Evolutionary conservation across 2,329 filamentous ascomycete genomes (phyloP).

Genomic region (Penicillium sp.): DNA sequence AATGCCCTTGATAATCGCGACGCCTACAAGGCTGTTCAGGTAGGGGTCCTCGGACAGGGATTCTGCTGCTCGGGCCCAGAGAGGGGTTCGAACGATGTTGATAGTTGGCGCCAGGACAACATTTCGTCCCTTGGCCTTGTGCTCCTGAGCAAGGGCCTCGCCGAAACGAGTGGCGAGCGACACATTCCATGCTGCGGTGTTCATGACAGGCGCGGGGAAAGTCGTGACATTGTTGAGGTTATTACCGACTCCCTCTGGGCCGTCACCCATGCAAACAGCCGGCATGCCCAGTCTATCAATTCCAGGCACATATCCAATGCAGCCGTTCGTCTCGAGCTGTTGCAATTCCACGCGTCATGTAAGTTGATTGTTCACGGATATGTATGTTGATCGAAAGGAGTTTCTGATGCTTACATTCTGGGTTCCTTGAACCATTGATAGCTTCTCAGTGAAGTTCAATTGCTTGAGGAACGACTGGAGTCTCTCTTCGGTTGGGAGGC

Average conservation of each 20-base stretch:
- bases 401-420: no score
- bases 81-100: neutral
- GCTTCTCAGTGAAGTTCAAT: no score
- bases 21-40: conserved; percentile 1
- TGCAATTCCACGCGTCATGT: no score
- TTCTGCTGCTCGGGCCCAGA: conserved; percentile 1
- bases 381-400: no score
- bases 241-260: conserved; percentile 1
- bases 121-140: neutral
- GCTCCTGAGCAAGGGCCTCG: no score
- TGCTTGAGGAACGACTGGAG: no score
- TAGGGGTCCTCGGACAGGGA: conserved; percentile 1
- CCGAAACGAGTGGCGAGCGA: no score
- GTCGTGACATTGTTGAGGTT: conserved; percentile 2
- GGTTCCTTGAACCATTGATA: no score
- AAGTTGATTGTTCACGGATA: no score
- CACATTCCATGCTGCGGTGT: neutral
- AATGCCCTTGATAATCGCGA: neutral
- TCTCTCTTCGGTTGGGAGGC: no score
- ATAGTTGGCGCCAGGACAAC: neutral
- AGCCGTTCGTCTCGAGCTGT: no score
- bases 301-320: neutral
- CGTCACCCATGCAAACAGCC: conserved; percentile 1
- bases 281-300: neutral
- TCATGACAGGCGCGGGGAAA: neutral